A percentile compares a stretch with the other conserved stretches of the same genome.
Conservation (phyloP, 2,329 filamentous ascomycete species). For the Xylaria sp. region DNA sequence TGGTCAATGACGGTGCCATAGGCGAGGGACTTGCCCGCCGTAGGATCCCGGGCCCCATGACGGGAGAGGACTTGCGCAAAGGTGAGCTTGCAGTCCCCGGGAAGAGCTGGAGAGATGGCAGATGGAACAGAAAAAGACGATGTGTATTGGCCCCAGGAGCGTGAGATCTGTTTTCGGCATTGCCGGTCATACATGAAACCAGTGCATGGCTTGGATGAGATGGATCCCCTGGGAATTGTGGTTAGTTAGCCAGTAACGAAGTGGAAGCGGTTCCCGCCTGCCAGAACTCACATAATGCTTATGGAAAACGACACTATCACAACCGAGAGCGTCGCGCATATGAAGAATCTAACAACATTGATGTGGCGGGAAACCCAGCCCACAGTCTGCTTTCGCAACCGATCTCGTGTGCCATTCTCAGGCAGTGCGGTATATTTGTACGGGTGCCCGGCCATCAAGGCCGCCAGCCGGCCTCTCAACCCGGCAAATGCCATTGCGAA, state of each 20-base stretch:
- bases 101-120: constrained; percentile 61
- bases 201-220: constrained; percentile 49
- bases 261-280: constrained; percentile 10
- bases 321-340: constrained; percentile 25
- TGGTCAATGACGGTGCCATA: constrained; percentile 68
- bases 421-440: constrained; percentile 31
- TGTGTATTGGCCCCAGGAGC: constrained; percentile 85
- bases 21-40: constrained; percentile 61
- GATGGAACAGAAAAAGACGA: constrained; percentile 80
- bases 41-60: constrained; percentile 84
- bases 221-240: constrained; percentile 18
- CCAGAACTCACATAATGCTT: constrained; percentile 29
- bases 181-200: constrained; percentile 60
- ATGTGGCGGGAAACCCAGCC: constrained; percentile 27
- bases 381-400: constrained; percentile 14
- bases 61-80: constrained; percentile 83
- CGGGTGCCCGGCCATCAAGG: constrained; percentile 15
- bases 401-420: constrained; percentile 20
- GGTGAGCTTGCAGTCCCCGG: constrained; percentile 70
- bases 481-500: constrained; percentile 31
- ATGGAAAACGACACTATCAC: constrained; percentile 24
- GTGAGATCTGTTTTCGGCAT: constrained; percentile 64
- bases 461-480: constrained; percentile 23
- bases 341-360: constrained; percentile 21
- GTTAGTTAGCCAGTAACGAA: constrained; percentile 19